Base-by-base conservation (phyloP, 768 basidiomycete genomes). In the Austroboletus eburneus region DNA sequence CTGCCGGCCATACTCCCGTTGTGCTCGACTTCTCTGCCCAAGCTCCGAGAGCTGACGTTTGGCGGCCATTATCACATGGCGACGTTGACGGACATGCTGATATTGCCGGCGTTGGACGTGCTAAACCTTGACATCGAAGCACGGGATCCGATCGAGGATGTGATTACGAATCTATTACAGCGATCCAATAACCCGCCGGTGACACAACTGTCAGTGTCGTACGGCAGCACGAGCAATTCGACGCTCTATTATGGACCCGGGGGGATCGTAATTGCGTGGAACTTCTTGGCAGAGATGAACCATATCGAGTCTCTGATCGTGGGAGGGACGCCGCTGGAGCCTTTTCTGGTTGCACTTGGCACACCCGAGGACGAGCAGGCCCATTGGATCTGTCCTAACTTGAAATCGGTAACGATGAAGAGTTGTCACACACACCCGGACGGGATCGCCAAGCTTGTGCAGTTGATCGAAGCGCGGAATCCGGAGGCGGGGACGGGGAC, bases 61-160 rank as follows among this genome's bases (percentile, higher is more conserved):
- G 82, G 85, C 6, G 86, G 87, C 0, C 83, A 87, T 57, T 79
- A 77, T 51, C 73, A 80, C 20, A 75, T 90, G 55, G 68, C 74
- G 7, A 73, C 73, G 46, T 73, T 90, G 9, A 62, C 83, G 22
- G 85, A 87, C 41, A 74, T 73, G 1, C 74, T 90, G 35, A 64
- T 74, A 20, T 69, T 81, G 12, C 87, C 87, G 0, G 54, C 63
- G 4, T 68, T 90, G 37, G 74, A 74, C n/a, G 65, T 70, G 21
- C 74, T 89, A 14, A 78, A 71, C 2, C 68, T 89, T 37, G 84
- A 88, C 58, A 77, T 89, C 49, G 86, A 88, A 60, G 72, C 80
- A 1, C 77, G 87, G n/a, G 84, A 87, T 51, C 77, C 84, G 1
- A 73, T 87, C 46, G 87, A 88, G 58, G 85, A 88, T 38, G 75